A percentile compares a stretch with the other conserved stretches of the same genome.
Evolutionary conservation across 768 basidiomycete species (phyloP).

Genomic region (Crepidotus variabilis): DNA sequence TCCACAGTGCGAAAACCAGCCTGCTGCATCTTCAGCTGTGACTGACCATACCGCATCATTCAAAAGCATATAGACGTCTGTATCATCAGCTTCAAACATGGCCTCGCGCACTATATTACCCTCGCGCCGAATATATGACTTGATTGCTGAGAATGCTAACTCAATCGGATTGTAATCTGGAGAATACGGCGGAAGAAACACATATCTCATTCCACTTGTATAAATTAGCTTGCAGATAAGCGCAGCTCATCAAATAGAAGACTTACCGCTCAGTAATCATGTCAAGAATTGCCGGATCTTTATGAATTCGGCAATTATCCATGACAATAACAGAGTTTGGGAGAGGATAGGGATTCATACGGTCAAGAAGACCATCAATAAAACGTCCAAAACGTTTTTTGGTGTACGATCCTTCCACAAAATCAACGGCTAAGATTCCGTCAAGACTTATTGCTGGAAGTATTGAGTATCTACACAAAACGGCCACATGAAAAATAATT

Average conservation of each 20-base stretch:
- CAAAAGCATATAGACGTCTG: too few relatives aligned
- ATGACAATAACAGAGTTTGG: constrained; percentile 27
- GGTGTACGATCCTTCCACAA: constrained; percentile 23
- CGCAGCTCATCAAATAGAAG: not conserved
- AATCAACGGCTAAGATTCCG: constrained; percentile 20
- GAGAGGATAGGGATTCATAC: constrained; percentile 26
- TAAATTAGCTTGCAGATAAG: too few relatives aligned
- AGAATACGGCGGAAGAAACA: not conserved
- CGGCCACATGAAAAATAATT: not conserved
- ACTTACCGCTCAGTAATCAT: constrained; percentile 15
- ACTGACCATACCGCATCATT: too few relatives aligned
- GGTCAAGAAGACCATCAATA: constrained; percentile 17
- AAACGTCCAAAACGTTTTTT: constrained; percentile 17
- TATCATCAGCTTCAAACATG: too few relatives aligned
- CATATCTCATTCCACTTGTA: not conserved
- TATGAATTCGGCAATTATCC: constrained; percentile 31
- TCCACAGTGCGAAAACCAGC: too few relatives aligned
- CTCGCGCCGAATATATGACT: constrained; percentile 3
- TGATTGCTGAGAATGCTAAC: constrained; percentile 9
- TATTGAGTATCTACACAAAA: constrained; percentile 28
- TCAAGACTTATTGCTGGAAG: constrained; percentile 23
- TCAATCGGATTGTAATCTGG: constrained; percentile 2
- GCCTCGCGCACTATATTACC: not conserved
- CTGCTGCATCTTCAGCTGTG: too few relatives aligned
- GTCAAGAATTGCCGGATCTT: constrained; percentile 12